Evolutionary conservation across 495 filamentous ascomycete genomes (phyloP), one percentile per base, ranked within the genome.

Genomic region (Xylaria nigripes): DNA sequence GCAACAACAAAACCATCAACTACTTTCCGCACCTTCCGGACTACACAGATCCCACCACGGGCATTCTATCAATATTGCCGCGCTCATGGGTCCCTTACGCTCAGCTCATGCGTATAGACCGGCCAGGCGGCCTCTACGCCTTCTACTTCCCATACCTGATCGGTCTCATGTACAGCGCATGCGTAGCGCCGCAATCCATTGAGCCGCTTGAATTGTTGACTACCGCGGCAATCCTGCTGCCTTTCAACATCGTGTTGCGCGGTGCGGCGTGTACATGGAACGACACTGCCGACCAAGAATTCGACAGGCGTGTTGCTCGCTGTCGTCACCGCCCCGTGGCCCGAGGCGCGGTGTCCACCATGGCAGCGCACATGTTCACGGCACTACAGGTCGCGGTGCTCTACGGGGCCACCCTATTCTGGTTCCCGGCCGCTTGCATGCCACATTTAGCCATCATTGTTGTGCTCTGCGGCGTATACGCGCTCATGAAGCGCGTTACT

Each of bases 251-350:
- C 52, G 44, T 75, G 40, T 40, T 72, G 16, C 71, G 74, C 6
- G 59, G 59, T 12, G 56, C 51, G 6, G 34, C 44, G 0, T 67
- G 64, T 29, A 50, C 54, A 50, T 77, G 72, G 71, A 79, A 80
- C 54, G 75, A 79, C 51, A 70, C 47, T 21, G 24, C 74, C 0
- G 75, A 80, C 51, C 57, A 56, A 10, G 63, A 70, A 8, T 72
- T 68, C 43, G 77, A 80, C 54, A 56, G 67, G 2, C 61, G 63
- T 7, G 72, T 79, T 0, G 59, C 40, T 4, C 69, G 76, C 0
- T 67, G 61, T 21, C 58, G 62, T 2, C 53, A 64, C 36, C 68
- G 76, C 3, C 76, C 75, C 2, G 66, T 80, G 15, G 72, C 77
- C 0, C 69, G 76, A 0, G 71, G 75, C 0, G 76, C 76, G 8